Base-by-base conservation (phyloP, 305 asterid species). In the Salvia sclarea region DNA sequence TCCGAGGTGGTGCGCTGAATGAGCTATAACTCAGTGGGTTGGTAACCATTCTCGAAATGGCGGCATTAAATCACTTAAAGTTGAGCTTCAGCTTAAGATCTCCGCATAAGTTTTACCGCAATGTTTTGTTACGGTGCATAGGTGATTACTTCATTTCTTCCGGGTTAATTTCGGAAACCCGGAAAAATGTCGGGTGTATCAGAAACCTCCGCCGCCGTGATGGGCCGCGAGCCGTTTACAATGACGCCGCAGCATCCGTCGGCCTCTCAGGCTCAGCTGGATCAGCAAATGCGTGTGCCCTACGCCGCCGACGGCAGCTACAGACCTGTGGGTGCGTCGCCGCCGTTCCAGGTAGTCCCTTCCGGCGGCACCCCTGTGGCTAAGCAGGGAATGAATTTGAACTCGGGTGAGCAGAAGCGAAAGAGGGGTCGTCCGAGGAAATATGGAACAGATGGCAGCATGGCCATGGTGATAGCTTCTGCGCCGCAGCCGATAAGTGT, bases 371-470 rank as follows among this genome's bases (percentile, higher is more conserved):
- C 63, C 1, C 22, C 64, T 13, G 55, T 31, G 37, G 60, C 21
- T 1, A 82, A 71, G 20, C 71, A 73, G 0, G 61, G 8, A 48
- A 62, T 70, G 77, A 69, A 68, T 70, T 58, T 65, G 66, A 80
- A 73, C 79, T 76, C 82, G 16, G 79, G 82, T 2, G 89, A 81
- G 2, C 85, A 76, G 68, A 81, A 79, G 59, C 78, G 90, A 69
- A 84, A 78, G 72, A 82, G 90, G 61, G 90, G 87, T 16, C 79
- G 90, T 18, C 87, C 90, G 6, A 76, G 87, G 75, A 84, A 84
- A 77, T 84, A 84, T 10, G 85, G 82, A 1, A 68, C 84, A 0
- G 87, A 84, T 67, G 87, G 85, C 25, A 68, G 76, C 69, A 81
- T 81, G 76, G 62, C 81, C 44, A 57, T 76, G 73, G 61, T 38